Percentiles rank a stretch among this genome's conserved stretches.
These are phyloP conservation scores for Volvariella surrecta DNA, from an alignment of 1,284 basidiomycete species.

Conservation along the genomic window DNA sequence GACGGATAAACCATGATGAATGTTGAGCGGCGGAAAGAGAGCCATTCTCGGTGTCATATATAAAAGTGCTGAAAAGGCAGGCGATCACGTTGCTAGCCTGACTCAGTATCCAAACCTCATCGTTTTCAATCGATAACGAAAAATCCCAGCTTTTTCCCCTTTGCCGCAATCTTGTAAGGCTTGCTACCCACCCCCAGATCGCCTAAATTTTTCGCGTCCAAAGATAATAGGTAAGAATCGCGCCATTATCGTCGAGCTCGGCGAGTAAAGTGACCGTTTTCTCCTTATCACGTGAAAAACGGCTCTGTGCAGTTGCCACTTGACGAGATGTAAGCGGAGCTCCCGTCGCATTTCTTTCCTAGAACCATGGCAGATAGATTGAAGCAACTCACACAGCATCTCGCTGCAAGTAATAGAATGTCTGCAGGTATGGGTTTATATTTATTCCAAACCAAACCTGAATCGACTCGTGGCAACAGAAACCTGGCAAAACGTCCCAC, in stretches of 20 bases:
- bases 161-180: no score
- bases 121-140: no score
- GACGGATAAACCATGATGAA: no score
- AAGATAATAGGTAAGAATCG: no score
- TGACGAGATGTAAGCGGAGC: neutral
- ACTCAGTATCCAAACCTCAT: no score
- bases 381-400: slow-evolving; percentile 36
- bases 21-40: no score
- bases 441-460: slow-evolving; percentile 6
- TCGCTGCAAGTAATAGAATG: slow-evolving; percentile 23
- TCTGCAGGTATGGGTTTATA: slow-evolving; percentile 36
- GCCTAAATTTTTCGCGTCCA: no score
- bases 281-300: neutral
- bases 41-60: no score
- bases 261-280: neutral
- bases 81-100: no score
- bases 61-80: no score
- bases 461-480: slow-evolving; percentile 31
- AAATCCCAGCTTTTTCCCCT: no score
- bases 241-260: neutral
- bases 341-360: neutral
- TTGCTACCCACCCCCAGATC: no score
- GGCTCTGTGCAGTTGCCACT: neutral
- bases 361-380: slow-evolving; percentile 41
- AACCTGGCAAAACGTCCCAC: slow-evolving; percentile 63